A percentile compares a stretch with the other conserved stretches of the same genome.
Conservation (phyloP, 352 stramenopile species). For the Phytophthora vignae region DNA sequence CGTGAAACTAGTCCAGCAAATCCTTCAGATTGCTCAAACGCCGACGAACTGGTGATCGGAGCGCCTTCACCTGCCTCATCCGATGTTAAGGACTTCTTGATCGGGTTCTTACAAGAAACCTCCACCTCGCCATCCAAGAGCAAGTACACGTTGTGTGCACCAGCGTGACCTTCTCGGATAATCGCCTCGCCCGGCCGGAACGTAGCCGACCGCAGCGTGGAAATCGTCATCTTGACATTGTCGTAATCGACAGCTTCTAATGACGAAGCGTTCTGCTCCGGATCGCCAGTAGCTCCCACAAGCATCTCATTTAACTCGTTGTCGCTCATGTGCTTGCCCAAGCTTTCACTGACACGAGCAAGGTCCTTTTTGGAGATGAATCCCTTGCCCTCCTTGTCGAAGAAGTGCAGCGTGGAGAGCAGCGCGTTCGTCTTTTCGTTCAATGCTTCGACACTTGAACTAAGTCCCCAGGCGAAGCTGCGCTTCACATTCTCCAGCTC, state of each 20-base stretch:
- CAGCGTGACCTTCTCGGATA: slow-evolving; percentile 73
- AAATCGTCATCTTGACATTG: slow-evolving; percentile 87
- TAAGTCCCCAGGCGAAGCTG: slow-evolving; percentile 74
- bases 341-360: slow-evolving; percentile 72
- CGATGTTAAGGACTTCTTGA: slow-evolving; percentile 41
- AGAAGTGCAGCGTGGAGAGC: slow-evolving; percentile 74
- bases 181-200: slow-evolving; percentile 76
- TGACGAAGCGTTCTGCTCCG: slow-evolving; percentile 59
- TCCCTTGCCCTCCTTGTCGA: slow-evolving; percentile 82
- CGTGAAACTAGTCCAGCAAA: slow-evolving; percentile 41
- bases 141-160: slow-evolving; percentile 81
- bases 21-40: slow-evolving; percentile 38
- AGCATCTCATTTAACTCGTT: slow-evolving; percentile 88
- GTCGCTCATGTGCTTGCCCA: slow-evolving; percentile 77
- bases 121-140: slow-evolving; percentile 82
- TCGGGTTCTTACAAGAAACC: slow-evolving; percentile 81
- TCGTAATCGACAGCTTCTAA: slow-evolving; percentile 77
- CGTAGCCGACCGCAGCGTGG: slow-evolving; percentile 71
- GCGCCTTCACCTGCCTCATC: slow-evolving; percentile 21
- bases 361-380: slow-evolving; percentile 87
- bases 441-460: slow-evolving; percentile 71
- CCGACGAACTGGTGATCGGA: slow-evolving; percentile 32
- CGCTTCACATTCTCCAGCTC: slow-evolving; percentile 49
- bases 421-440: slow-evolving; percentile 75
- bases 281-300: slow-evolving; percentile 75